Percentiles rank a stretch among this genome's conserved stretches.
Conservation (phyloP, 768 basidiomycete species). For the Tephrocybe sp. region DNA sequence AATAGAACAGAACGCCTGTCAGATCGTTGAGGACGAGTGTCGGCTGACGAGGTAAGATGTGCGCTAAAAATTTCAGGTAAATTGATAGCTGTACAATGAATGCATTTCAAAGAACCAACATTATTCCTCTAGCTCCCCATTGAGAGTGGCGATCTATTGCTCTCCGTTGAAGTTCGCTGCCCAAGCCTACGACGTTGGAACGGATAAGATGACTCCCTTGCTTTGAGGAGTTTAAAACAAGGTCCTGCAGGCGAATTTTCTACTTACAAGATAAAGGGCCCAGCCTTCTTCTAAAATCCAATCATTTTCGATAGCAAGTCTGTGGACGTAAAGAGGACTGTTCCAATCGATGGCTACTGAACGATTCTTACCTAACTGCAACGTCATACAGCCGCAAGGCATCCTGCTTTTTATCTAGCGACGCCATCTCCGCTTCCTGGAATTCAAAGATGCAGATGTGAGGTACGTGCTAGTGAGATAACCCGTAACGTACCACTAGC, state of each 20-base stretch:
- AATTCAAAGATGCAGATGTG: not conserved
- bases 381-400: conserved; percentile 68
- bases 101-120: conserved; percentile 35
- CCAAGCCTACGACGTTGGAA: conserved; percentile 63
- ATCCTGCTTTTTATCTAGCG: conserved; percentile 50
- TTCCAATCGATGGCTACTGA: not conserved
- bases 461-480: not conserved
- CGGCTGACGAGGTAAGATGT: conserved; percentile 45
- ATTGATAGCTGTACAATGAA: not conserved
- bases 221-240: conserved; percentile 26
- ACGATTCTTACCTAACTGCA: conserved; percentile 54
- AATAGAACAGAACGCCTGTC: conserved; percentile 56
- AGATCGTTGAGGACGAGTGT: conserved; percentile 42
- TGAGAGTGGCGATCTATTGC: conserved; percentile 64
- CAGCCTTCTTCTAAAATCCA: conserved; percentile 75
- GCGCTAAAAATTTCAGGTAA: conserved; percentile 32
- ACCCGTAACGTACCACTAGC: conserved; percentile 47
- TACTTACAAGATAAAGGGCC: conserved; percentile 56
- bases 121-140: conserved; percentile 73
- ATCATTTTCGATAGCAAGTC: conserved; percentile 62
- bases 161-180: conserved; percentile 62
- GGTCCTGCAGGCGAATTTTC: not conserved
- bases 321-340: conserved; percentile 18
- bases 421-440: conserved; percentile 73
- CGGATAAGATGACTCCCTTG: conserved; percentile 71